Percentiles rank a stretch among this genome's conserved stretches.
Evolutionary conservation across 345 rosid genomes (phyloP).

Genomic region (Salix koriyanagi): DNA sequence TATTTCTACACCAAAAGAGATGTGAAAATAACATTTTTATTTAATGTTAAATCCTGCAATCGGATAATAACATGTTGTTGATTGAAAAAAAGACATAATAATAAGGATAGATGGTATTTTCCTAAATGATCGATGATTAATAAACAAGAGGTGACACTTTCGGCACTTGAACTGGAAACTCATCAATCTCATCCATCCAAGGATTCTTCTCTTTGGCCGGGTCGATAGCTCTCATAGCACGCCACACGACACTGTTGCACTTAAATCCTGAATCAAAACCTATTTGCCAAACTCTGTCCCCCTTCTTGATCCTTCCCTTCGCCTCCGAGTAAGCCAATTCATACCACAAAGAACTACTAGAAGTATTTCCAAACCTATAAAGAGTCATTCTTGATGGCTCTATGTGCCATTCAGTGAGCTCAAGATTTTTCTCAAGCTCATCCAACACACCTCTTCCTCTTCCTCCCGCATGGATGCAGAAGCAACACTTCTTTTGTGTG

Average conservation of each 20-base stretch:
- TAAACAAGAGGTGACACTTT: not conserved
- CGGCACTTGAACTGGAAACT: constrained; percentile 68
- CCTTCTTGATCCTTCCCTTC: constrained; percentile 75
- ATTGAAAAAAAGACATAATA: too few relatives aligned
- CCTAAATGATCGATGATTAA: not conserved
- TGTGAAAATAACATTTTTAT: too few relatives aligned
- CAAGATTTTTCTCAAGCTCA: constrained; percentile 78
- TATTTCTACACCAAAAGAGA: too few relatives aligned
- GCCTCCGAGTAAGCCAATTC: constrained; percentile 83
- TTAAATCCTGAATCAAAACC: constrained; percentile 93
- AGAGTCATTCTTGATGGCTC: constrained; percentile 93
- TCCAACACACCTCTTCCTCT: constrained; percentile 86
- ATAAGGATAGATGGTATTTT: too few relatives aligned
- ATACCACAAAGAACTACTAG: constrained; percentile 86
- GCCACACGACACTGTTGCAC: constrained; percentile 93
- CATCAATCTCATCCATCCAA: constrained; percentile 72
- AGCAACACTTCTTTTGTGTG: constrained; percentile 28
- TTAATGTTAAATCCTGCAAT: too few relatives aligned
- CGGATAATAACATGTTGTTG: too few relatives aligned
- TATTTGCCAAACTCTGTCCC: constrained; percentile 86
- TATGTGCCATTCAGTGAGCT: constrained; percentile 74
- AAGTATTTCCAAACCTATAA: constrained; percentile 80
- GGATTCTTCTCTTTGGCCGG: constrained; percentile 72
- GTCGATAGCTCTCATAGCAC: constrained; percentile 60
- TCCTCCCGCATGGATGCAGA: constrained; percentile 84